phyloP scores from a whole-genome alignment of 176 grass and related monocot species.

The Bromus sterilis region DNA sequence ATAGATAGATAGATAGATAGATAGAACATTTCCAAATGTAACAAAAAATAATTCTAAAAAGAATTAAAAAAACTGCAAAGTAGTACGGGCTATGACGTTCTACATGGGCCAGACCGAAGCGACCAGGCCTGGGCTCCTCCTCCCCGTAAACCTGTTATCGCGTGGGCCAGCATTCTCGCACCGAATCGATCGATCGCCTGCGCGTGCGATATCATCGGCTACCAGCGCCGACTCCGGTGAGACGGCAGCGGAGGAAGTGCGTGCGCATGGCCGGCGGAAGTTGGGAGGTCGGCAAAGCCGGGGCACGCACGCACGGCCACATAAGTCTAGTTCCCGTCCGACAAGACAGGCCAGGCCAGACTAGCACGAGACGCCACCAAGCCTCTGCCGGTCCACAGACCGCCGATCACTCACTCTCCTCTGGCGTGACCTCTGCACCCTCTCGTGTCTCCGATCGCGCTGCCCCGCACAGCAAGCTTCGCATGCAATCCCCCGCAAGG shows the following conservation, averaged over 20 bases:
- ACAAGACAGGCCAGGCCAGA: not conserved
- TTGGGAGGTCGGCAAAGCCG: not conserved
- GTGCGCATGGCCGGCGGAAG: not conserved
- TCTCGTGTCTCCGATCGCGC: not conserved
- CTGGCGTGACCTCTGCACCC: not conserved
- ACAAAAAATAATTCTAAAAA: too few relatives aligned
- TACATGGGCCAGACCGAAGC: too few relatives aligned
- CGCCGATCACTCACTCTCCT: not conserved
- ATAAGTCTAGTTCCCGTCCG: not conserved
- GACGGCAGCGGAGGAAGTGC: not conserved
- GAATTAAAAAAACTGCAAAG: too few relatives aligned
- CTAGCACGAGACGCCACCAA: not conserved
- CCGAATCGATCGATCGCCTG: not conserved
- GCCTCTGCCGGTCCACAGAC: not conserved
- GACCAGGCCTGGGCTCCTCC: too few relatives aligned
- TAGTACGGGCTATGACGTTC: too few relatives aligned
- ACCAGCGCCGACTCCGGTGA: not conserved
- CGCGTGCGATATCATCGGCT: too few relatives aligned
- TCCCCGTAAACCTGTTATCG: not conserved
- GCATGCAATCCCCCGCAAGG: not conserved
- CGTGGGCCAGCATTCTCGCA: not conserved
- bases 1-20: too few relatives aligned
- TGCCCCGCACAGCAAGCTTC: not conserved
- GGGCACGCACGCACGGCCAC: not conserved
- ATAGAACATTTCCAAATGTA: too few relatives aligned